Evolutionary conservation across 2,329 filamentous ascomycete genomes (phyloP), one percentile per base, ranked within the genome.

Genomic region (Sclerotinia nivalis): DNA sequence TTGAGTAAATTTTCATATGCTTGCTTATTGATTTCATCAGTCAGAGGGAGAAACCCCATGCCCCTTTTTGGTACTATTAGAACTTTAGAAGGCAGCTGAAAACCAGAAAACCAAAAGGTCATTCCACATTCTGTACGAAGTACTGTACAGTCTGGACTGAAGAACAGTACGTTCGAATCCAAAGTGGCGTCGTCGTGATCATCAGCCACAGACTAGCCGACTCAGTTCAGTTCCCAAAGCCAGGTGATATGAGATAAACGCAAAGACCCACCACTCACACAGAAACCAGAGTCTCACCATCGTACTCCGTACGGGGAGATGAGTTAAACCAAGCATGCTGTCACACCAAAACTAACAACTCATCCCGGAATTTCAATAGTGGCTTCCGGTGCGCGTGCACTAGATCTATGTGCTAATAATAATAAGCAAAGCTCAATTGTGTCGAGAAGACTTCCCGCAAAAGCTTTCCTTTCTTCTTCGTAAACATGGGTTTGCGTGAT

Each of bases 311-410:
- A 62, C 45, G 28, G 45, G 25, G 45, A 64, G 22, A 52, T 40
- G 25, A 64, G 22, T 52, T 20, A 40, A 50, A 40, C 47, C 49
- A 43, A 49, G 31, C 31, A 28, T 47, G 47, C 10, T 54, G 61
- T 25, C 61, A 54, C 31, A 28, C n/a, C n/a, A 43, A 20, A 28
- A 28, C n/a, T 52, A 65, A 65, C 61, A 52, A 65, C 61, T 65
- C 61, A 52, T 65, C 61, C 40, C 61, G 61, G 61, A 43, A 65
- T 52, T 50, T 10, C 47, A 37, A 50, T 31, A 40, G 22, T 28
- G n/a, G 28, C 47, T 65, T 65, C 61, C 61, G 47, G 34, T 12
- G 49, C n/a, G 49, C 34, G 49, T 5, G 25, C 40, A 52, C 47
- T 65, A 52, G 13, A 65, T 52, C n/a, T 22, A 28, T 37, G 15